Evolutionary conservation across 495 filamentous ascomycete genomes (phyloP).

Genomic region (Pseudoneurospora amorphoporcata): DNA sequence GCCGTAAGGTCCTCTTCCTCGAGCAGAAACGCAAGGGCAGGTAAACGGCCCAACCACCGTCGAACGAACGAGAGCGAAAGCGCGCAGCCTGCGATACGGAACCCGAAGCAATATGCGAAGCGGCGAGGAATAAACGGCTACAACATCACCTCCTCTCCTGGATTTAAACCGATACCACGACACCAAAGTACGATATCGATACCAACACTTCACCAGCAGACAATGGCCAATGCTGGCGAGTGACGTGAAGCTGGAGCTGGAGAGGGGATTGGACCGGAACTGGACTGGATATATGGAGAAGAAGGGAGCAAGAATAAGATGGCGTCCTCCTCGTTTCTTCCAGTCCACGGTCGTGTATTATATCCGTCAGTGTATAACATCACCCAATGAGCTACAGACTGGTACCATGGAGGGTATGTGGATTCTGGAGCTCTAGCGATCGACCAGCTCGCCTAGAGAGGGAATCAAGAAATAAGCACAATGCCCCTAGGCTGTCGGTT

Average conservation of each 20-base stretch:
- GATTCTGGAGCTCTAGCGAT: background rate
- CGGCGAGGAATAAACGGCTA: background rate
- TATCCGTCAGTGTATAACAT: constrained; percentile 9
- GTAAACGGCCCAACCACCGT: constrained; percentile 2
- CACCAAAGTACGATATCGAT: background rate
- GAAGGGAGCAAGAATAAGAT: background rate
- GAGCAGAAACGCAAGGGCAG: constrained; percentile 63
- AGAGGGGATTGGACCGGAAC: background rate
- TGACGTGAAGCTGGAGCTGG: background rate
- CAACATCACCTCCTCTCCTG: background rate
- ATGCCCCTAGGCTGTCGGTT: constrained; percentile 2
- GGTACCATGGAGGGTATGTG: background rate
- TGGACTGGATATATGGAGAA: background rate
- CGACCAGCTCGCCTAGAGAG: background rate
- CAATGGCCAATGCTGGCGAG: background rate
- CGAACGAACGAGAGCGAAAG: background rate
- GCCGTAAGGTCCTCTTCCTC: constrained; percentile 83
- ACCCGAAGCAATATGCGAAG: background rate
- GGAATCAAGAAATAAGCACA: background rate
- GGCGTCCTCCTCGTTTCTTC: background rate
- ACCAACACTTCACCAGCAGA: background rate
- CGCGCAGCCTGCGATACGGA: background rate
- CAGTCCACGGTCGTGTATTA: constrained; percentile 3
- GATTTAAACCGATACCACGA: background rate
- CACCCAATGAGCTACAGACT: background rate